Evolutionary conservation across 495 filamentous ascomycete species (phyloP).

Genomic region (Penicillium bialowiezense): DNA sequence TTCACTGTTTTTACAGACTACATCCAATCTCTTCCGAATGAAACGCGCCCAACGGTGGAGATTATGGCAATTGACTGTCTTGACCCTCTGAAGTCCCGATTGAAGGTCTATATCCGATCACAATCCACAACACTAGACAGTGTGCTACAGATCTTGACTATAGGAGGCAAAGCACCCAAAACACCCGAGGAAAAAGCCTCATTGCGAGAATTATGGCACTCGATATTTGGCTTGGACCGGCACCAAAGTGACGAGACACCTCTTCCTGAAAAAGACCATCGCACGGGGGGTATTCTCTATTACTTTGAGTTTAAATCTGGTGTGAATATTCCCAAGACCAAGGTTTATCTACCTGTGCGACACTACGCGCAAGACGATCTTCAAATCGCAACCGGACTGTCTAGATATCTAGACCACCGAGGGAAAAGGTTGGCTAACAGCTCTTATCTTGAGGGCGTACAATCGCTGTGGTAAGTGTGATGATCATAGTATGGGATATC

Average conservation of each 20-base stretch:
- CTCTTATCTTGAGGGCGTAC: too few relatives aligned
- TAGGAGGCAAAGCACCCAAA: constrained; percentile 14
- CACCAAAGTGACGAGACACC: neutral
- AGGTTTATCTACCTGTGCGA: constrained; percentile 35
- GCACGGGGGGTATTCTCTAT: constrained; percentile 37
- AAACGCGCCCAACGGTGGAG: constrained; percentile 21
- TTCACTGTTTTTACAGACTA: too few relatives aligned
- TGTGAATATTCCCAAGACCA: constrained; percentile 19
- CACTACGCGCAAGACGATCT: constrained; percentile 31
- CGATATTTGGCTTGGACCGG: too few relatives aligned
- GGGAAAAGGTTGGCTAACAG: too few relatives aligned
- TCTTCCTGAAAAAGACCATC: constrained; percentile 11
- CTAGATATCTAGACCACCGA: too few relatives aligned
- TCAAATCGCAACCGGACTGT: neutral
- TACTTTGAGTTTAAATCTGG: constrained; percentile 27
- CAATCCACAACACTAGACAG: constrained; percentile 25
- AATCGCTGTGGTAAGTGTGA: too few relatives aligned
- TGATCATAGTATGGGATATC: too few relatives aligned
- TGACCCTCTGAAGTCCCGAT: constrained; percentile 21
- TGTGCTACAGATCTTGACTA: constrained; percentile 21
- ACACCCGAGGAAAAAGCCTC: too few relatives aligned
- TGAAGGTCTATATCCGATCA: constrained; percentile 37
- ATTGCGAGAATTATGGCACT: too few relatives aligned
- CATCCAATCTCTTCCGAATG: neutral
- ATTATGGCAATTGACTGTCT: constrained; percentile 36